Base-by-base conservation (phyloP, 257 asterid genomes). In the Nicotiana obtusifolia region DNA sequence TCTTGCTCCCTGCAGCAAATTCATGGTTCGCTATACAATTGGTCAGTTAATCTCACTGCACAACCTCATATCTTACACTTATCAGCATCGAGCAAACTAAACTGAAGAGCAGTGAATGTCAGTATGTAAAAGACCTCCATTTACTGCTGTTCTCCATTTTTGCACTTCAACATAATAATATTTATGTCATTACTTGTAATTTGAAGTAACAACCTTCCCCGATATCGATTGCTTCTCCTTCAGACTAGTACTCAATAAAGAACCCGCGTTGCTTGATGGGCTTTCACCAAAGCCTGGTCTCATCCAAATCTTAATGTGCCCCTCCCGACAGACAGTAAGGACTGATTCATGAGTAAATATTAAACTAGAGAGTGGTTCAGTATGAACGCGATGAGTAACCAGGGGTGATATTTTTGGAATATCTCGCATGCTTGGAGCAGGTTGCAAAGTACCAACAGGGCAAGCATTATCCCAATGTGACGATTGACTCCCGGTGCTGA, bases 341-440 rank as follows among this genome's bases (percentile, higher is more conserved):
- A 94, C 88, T 0, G 98, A 94, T 80, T 95, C 98, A 16, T 88
- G 97, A 30, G 98, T 91, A 90, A 94, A 92, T 66, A 81, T 83
- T 87, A 95, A 82, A 76, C 94, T 97, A n/a, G 99, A 94, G 31
- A 95, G 98, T 17, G 99, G 98, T 37, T 94, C 99, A 0, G 97
- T 92, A 89, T 95, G 99, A 24, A 92, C 97, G 17, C 97, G 96
- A 52, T 95, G 99, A 57, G 91, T 91, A 10, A 94, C 97, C 19
- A 94, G 83, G 0, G 98, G 97, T 16, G 99, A 90, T 31, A 95
- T 88, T 88, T 95, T 95, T 5, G 99, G 99, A 47, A 95, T 90
- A 33, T 94, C 95, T 60, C 92, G 82, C 88, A 88, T 95, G 88
- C 97, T 91, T 28, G 99, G 99, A 59, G 99, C 92, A 8, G 98